Conservation (phyloP, 164 flowering plant genomes). For the Cinnamomum micranthum region DNA sequence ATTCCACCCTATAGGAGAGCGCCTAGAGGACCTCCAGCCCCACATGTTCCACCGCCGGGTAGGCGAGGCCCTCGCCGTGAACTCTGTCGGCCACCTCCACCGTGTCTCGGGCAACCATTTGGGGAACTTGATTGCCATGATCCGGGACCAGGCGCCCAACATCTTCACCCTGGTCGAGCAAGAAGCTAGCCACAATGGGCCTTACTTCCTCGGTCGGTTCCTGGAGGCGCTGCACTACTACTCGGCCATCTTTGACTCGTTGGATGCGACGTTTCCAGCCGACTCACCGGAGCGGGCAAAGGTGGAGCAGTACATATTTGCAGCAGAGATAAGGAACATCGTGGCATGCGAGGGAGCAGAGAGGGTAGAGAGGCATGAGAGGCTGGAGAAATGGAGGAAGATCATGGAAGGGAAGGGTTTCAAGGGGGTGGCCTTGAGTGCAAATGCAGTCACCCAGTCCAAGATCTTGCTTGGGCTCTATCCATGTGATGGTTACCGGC, state of each 20-base stretch:
- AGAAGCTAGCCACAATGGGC: constrained; percentile 76
- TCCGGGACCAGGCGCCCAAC: constrained; percentile 69
- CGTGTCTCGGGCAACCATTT: constrained; percentile 42
- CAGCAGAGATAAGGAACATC: constrained; percentile 61
- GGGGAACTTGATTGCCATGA: constrained; percentile 48
- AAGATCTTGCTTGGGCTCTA: constrained; percentile 56
- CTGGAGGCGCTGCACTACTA: constrained; percentile 68
- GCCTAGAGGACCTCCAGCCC: constrained; percentile 54
- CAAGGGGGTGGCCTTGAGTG: constrained; percentile 48
- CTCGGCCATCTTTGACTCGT: constrained; percentile 69
- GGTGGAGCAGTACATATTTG: constrained; percentile 71
- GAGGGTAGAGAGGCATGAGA: constrained; percentile 63
- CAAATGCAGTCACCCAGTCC: constrained; percentile 65
- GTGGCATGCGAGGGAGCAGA: constrained; percentile 69
- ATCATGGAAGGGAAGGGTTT: constrained; percentile 69
- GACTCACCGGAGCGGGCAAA: constrained; percentile 58
- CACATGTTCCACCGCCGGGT: constrained; percentile 66
- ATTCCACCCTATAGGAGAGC: constrained; percentile 65
- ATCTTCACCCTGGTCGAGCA: constrained; percentile 65
- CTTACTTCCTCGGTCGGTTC: constrained; percentile 67
- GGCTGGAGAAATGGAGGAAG: constrained; percentile 75
- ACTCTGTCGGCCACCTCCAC: constrained; percentile 55
- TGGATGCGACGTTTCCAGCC: constrained; percentile 63
- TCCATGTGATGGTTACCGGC: constrained; percentile 55
- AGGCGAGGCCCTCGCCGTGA: constrained; percentile 71